Base-by-base conservation (phyloP, 148 eudicot genomes). In the Suaeda aralocaspica region DNA sequence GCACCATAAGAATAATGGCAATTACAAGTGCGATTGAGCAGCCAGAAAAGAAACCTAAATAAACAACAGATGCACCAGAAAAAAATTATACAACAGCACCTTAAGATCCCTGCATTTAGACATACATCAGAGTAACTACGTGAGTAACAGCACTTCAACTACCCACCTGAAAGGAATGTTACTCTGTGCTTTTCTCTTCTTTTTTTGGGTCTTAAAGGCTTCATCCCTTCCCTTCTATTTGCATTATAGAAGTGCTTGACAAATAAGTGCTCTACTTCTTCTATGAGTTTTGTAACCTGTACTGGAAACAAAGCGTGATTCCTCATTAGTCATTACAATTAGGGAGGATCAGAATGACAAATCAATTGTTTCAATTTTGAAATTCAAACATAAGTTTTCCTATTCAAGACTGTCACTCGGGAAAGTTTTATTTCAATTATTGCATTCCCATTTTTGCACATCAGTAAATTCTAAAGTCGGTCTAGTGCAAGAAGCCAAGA, bases 181-280 rank as follows among this genome's bases (percentile, higher is more conserved):
- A 89, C 79, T 9, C 84, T 73, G 72, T 92, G 96, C 74, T 70
- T 82, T 66, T 86, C 92, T 72, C 66, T 87, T 80, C 74, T 86
- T 62, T 62, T 74, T 44, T 41, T 86, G 65, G 82, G 89, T 80
- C 89, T 83, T 74, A 87, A 74, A 29, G 70, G 71, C 69, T 82
- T 87, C 97, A 92, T 92, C 68, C 92, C 96, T 82, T 84, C 80
- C 29, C 82, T 79, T 68, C 90, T 86, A 74, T 92, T 84, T 18
- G 85, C 82, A 69, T 84, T 82, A n/a, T 80, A 80, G 62, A 92
- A 92, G 74, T 92, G 82, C 76, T 89, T 89, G 67, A 86, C 78
- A 62, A 87, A 86, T 24, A 84, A 65, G 69, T 52, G 81, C 68
- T 92, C 97, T 30, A 87, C 92, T 49, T 82, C 71, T 12, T 84